A percentile compares a stretch with the other conserved stretches of the same genome.
Conservation (phyloP, 306 rosid species). For the Rubus parviflorus region DNA sequence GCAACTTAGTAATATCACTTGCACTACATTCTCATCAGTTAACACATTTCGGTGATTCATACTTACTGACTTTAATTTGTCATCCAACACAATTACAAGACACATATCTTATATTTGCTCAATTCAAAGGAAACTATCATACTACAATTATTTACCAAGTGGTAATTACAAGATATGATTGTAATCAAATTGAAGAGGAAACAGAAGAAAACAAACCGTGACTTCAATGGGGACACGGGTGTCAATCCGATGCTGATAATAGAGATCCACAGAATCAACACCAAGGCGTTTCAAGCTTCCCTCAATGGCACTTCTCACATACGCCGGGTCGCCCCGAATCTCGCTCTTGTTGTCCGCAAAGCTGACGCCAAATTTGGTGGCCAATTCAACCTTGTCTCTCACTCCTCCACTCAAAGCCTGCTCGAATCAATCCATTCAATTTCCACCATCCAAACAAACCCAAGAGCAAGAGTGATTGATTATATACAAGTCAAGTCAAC, state of each 20-base stretch:
- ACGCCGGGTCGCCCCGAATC: slow-evolving; percentile 51
- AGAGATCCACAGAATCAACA: slow-evolving; percentile 60
- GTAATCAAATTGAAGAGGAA: neutral
- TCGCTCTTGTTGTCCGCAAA: slow-evolving; percentile 26
- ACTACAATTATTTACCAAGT: too few species aligned
- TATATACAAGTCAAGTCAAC: neutral
- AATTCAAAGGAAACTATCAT: neutral
- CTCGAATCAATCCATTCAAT: neutral
- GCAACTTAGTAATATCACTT: too few species aligned
- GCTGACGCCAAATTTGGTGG: slow-evolving; percentile 46
- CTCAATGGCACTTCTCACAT: slow-evolving; percentile 64
- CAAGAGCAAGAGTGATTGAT: neutral
- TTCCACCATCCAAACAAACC: neutral
- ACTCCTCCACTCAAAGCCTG: slow-evolving; percentile 42
- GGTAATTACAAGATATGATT: too few species aligned
- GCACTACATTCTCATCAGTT: too few species aligned
- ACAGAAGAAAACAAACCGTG: slow-evolving; percentile 41
- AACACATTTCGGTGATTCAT: too few species aligned
- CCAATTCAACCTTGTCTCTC: slow-evolving; percentile 52
- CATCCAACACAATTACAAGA: neutral
- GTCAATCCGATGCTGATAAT: slow-evolving; percentile 69
- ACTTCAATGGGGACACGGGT: slow-evolving; percentile 65
- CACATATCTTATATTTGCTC: neutral
- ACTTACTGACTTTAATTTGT: too few species aligned
- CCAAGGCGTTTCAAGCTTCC: slow-evolving; percentile 63